Base-by-base conservation (phyloP, 495 filamentous ascomycete genomes). In the Baudoinia panamericana region DNA sequence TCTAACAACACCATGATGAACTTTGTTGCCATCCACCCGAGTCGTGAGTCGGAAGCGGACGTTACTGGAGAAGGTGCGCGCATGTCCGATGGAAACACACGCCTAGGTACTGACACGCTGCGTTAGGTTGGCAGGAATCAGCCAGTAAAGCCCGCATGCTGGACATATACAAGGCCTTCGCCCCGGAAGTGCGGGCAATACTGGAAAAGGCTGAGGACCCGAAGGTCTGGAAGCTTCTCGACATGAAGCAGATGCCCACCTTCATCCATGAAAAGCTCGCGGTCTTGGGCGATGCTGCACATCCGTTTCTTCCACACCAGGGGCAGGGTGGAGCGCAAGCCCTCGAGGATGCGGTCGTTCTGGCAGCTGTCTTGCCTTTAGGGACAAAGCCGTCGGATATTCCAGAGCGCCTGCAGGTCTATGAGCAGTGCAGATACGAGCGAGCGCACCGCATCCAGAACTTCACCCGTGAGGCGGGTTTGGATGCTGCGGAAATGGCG, bases 281-380 rank as follows among this genome's bases (percentile, higher is more conserved):
- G 4, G 54, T 75, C 0, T 34, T 81, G 3, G 76, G 76, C 2
- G 76, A 80, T 63, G 69, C 76, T 0, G 73, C 70, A 20, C 75
- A 80, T 57, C 75, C 73, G 4, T 76, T 78, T 50, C 49, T 47
- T n/a, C 42, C 37, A 39, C 44, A 58, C 43, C 58, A 59, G 43
- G 58, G 56, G 9, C 58, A 61, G 48, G 56, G 56, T n/a, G 58
- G 52, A 11, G 58, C 39, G 9, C 37, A 46, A 32, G 58, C 56
- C 9, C 59, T 61, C 22, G 75, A 82, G 51, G 75, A 80, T 46
- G 73, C 68, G 4, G 68, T 71, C 0, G 61, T 69, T 4, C 57
- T 80, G 0, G 67, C 64, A 5, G 62, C 65, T 11, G 51, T 78
- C 1, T 59, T 80, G 3, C 67, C 68, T 0, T 9, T 45, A 11